phyloP scores from a whole-genome alignment of 2,329 filamentous ascomycete species.

The Cercospora sojina region DNA sequence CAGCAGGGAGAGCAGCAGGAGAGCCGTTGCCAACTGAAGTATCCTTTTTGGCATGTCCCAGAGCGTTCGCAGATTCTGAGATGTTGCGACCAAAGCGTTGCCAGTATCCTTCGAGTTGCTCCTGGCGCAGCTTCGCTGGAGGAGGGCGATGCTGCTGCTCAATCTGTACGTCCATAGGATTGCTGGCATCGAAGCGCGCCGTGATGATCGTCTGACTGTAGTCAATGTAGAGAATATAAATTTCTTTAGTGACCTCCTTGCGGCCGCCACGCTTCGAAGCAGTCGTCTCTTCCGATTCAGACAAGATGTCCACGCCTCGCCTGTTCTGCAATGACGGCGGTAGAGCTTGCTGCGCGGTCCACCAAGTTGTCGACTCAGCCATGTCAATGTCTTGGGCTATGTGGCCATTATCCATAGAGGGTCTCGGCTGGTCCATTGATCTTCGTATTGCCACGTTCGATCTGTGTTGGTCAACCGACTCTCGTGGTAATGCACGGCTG shows the following conservation, averaged over 20 bases:
- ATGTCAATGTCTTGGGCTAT: slow-evolving; percentile 88
- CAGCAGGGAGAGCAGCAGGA: slow-evolving; percentile 71
- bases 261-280: slow-evolving; percentile 68
- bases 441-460: slow-evolving; percentile 51
- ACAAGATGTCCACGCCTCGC: slow-evolving; percentile 71
- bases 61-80: slow-evolving; percentile 63
- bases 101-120: slow-evolving; percentile 87
- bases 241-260: slow-evolving; percentile 70
- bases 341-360: slow-evolving; percentile 74
- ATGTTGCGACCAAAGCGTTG: slow-evolving; percentile 78
- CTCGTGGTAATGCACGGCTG: slow-evolving; percentile 48
- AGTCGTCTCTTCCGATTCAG: slow-evolving; percentile 76
- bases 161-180: slow-evolving; percentile 69
- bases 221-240: slow-evolving; percentile 89
- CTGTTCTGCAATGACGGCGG: slow-evolving; percentile 81
- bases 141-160: slow-evolving; percentile 86
- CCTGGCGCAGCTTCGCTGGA: slow-evolving; percentile 78
- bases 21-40: slow-evolving; percentile 81
- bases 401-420: slow-evolving; percentile 71
- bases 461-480: slow-evolving; percentile 60
- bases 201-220: slow-evolving; percentile 93
- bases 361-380: slow-evolving; percentile 74
- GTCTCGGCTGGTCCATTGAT: slow-evolving; percentile 74
- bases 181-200: slow-evolving; percentile 71
- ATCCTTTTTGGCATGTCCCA: slow-evolving; percentile 71